Percentiles rank a stretch among this genome's conserved stretches.
phyloP scores from a whole-genome alignment of 139 green algal species.

The Prasinococcaceae sp. region DNA sequence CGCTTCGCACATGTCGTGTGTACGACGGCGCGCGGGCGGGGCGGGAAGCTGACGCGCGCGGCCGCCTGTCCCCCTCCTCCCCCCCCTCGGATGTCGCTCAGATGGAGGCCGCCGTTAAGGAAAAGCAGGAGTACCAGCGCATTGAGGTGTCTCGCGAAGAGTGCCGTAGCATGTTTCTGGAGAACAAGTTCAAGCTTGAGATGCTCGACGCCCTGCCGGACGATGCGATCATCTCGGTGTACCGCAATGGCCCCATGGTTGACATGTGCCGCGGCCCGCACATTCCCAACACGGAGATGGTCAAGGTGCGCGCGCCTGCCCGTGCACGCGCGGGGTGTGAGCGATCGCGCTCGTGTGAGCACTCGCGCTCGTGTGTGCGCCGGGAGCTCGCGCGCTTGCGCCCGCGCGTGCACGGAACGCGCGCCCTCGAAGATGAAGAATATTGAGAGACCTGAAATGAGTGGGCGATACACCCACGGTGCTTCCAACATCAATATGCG shows the following conservation, averaged over 20 bases:
- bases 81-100: neutral
- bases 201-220: slow-evolving; percentile 74
- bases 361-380: too few relatives aligned
- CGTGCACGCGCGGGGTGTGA: too few relatives aligned
- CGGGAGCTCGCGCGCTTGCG: too few relatives aligned
- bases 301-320: slow-evolving; percentile 44
- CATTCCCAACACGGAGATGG: slow-evolving; percentile 69
- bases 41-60: neutral
- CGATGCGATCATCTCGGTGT: slow-evolving; percentile 75
- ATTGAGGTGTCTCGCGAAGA: slow-evolving; percentile 78
- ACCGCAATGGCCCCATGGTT: slow-evolving; percentile 85
- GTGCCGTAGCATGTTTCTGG: slow-evolving; percentile 87
- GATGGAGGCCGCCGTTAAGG: slow-evolving; percentile 48
- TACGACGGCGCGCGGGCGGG: too few relatives aligned
- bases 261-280: slow-evolving; percentile 90
- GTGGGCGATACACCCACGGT: too few relatives aligned
- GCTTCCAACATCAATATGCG: too few relatives aligned
- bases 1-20: too few relatives aligned
- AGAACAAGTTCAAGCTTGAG: slow-evolving; percentile 99
- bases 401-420: too few relatives aligned
- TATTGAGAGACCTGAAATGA: too few relatives aligned
- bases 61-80: neutral
- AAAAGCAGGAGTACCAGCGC: slow-evolving; percentile 79
- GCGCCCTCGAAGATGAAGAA: too few relatives aligned
- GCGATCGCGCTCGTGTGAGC: too few relatives aligned